Percentiles rank a stretch among this genome's conserved stretches.
These are phyloP conservation scores for Parasitella parasitica DNA, from an alignment of 371 early-diverging fungal species.

Conservation along the genomic window DNA sequence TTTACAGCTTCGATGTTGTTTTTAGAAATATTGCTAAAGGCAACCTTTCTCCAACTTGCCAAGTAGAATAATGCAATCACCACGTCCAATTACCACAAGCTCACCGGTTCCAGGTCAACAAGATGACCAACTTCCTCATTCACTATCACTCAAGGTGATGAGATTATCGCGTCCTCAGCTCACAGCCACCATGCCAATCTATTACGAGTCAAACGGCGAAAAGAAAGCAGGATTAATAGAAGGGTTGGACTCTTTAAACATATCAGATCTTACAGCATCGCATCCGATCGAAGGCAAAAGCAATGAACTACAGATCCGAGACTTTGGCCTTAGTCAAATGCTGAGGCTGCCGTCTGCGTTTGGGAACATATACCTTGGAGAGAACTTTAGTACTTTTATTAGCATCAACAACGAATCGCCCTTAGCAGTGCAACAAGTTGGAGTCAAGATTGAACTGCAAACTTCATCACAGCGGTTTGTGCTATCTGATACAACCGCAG, in stretches of 20 bases:
- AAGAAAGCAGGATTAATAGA: conserved; percentile 25
- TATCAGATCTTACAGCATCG: conserved; percentile 37
- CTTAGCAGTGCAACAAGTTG: conserved; percentile 65
- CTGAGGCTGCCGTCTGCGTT: conserved; percentile 69
- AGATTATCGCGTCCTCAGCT: conserved; percentile 84
- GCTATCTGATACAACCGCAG: conserved; percentile 63
- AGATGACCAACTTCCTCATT: conserved; percentile 60
- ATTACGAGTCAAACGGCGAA: conserved; percentile 39
- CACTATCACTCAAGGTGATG: conserved; percentile 89
- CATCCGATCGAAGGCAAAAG: conserved; percentile 27
- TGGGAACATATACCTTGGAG: conserved; percentile 94
- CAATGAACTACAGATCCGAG: conserved; percentile 44
- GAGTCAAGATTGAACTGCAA: conserved; percentile 84
- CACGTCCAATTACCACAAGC: not conserved
- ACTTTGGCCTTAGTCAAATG: conserved; percentile 66
- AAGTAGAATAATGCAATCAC: not conserved
- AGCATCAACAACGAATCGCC: conserved; percentile 83
- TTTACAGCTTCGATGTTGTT: too few relatives aligned
- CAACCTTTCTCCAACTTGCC: not conserved
- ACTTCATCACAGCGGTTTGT: conserved; percentile 78
- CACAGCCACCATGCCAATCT: conserved; percentile 52
- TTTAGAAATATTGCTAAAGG: too few relatives aligned
- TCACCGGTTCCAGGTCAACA: conserved; percentile 8
- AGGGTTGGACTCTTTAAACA: conserved; percentile 44
- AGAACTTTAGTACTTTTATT: conserved; percentile 87